These are phyloP conservation scores for Kodamaea ohmeri DNA, from an alignment of 1,139 yeast genomes.

Conservation along the genomic window DNA sequence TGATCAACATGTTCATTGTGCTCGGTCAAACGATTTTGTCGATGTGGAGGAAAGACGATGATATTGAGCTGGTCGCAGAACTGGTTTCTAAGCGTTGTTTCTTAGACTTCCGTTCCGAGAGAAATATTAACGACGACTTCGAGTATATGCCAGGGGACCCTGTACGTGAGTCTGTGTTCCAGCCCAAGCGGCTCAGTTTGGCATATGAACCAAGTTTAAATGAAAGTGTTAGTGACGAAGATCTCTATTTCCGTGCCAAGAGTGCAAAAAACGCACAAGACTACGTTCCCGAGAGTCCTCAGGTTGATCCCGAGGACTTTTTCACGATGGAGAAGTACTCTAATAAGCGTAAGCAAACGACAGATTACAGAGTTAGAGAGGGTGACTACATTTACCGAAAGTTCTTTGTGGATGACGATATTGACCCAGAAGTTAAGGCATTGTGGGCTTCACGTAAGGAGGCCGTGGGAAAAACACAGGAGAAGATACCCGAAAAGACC, in stretches of 20 bases:
- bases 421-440: constrained; percentile 51
- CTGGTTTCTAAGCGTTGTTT: neutral
- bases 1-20: constrained; percentile 33
- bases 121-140: constrained; percentile 29
- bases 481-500: neutral
- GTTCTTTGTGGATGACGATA: constrained; percentile 36
- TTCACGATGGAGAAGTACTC: constrained; percentile 14
- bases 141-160: constrained; percentile 31
- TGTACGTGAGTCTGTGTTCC: constrained; percentile 5
- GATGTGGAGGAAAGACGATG: constrained; percentile 13
- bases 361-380: constrained; percentile 49
- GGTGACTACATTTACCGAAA: constrained; percentile 46
- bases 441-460: constrained; percentile 48
- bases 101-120: neutral
- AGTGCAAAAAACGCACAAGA: constrained; percentile 8
- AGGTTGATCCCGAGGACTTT: constrained; percentile 10
- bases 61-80: neutral
- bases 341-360: constrained; percentile 17
- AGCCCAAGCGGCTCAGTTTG: constrained; percentile 3
- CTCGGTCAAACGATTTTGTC: constrained; percentile 28
- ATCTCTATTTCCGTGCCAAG: constrained; percentile 14
- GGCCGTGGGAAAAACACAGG: too few relatives aligned
- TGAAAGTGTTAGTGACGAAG: constrained; percentile 13
- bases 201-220: constrained; percentile 9
- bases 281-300: constrained; percentile 1